A percentile compares a stretch with the other conserved stretches of the same genome.
Conservation (phyloP, 2,329 filamentous ascomycete species). For the Fusarium kyushuense region DNA sequence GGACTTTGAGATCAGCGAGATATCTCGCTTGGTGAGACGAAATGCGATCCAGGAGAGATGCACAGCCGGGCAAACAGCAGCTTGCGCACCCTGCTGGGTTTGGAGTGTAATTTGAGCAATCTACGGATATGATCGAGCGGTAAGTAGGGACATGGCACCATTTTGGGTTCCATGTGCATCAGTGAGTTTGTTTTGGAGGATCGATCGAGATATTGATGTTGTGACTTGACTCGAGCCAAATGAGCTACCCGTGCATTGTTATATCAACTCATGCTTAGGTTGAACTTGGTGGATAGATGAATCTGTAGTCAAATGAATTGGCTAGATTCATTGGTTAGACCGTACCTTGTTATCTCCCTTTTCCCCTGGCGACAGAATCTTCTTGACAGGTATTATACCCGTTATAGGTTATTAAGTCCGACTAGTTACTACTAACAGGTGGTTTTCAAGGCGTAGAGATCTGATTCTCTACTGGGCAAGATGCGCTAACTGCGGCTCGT, state of each 20-base stretch:
- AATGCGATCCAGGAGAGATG: conserved; percentile 13
- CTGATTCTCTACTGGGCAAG: too few relatives aligned
- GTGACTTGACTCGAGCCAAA: conserved; percentile 11
- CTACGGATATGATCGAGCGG: conserved; percentile 8
- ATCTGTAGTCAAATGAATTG: background rate
- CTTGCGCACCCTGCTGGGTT: conserved; percentile 8
- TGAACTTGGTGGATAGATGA: background rate
- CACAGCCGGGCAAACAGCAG: conserved; percentile 9
- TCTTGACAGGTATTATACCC: conserved; percentile 1
- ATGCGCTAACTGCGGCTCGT: conserved; percentile 24
- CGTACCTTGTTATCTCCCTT: conserved; percentile 6
- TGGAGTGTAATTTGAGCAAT: conserved; percentile 4
- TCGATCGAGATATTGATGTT: conserved; percentile 5
- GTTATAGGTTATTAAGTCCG: background rate
- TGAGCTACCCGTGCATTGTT: background rate
- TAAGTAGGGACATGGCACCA: conserved; percentile 29
- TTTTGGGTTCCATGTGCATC: background rate
- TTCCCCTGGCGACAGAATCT: conserved; percentile 19
- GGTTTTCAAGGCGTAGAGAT: background rate
- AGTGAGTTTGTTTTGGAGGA: background rate
- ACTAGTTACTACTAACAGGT: too few relatives aligned
- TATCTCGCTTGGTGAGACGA: conserved; percentile 20
- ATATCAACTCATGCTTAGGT: background rate
- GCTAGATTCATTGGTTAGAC: background rate
- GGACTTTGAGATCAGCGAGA: conserved; percentile 14